These are phyloP conservation scores for Coniochaeta pulveracea DNA, from an alignment of 2,329 filamentous ascomycete genomes.

Conservation along the genomic window DNA sequence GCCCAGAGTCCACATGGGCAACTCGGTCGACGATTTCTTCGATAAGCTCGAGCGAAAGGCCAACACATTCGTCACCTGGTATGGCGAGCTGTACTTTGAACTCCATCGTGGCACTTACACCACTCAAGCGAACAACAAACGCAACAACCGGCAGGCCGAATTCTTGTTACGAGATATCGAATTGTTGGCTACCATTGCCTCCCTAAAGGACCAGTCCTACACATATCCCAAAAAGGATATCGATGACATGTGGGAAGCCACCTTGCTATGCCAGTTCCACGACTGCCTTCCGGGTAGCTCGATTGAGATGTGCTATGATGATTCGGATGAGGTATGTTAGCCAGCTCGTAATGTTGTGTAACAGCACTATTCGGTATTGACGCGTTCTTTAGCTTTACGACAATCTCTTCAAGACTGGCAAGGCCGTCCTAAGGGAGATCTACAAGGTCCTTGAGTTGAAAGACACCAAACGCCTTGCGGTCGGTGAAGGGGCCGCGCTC, in stretches of 20 bases:
- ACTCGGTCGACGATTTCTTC: slow-evolving; percentile 91
- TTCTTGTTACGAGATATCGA: slow-evolving; percentile 80
- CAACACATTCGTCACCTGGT: slow-evolving; percentile 81
- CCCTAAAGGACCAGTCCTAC: slow-evolving; percentile 60
- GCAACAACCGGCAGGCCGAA: slow-evolving; percentile 81
- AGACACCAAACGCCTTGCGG: slow-evolving; percentile 24
- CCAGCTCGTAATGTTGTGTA: slow-evolving; percentile 1
- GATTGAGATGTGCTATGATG: slow-evolving; percentile 97
- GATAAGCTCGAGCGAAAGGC: slow-evolving; percentile 72
- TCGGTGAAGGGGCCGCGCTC: slow-evolving; percentile 49
- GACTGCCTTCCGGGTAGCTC: slow-evolving; percentile 91
- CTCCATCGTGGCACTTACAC: slow-evolving; percentile 95
- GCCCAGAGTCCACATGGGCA: slow-evolving; percentile 79
- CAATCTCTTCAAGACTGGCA: slow-evolving; percentile 66
- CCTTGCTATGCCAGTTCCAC: slow-evolving; percentile 92
- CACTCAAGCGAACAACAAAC: slow-evolving; percentile 94
- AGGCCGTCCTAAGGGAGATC: slow-evolving; percentile 60
- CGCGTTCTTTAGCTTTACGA: slow-evolving; percentile 77
- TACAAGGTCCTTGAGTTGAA: slow-evolving; percentile 55
- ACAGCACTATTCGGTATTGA: too few relatives aligned
- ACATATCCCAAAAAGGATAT: slow-evolving; percentile 91
- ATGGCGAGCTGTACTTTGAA: slow-evolving; percentile 96
- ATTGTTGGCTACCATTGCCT: slow-evolving; percentile 75
- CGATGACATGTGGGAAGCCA: slow-evolving; percentile 89
- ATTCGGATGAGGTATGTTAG: slow-evolving; percentile 62